Percentiles rank a stretch among this genome's conserved stretches.
phyloP scores from a whole-genome alignment of 106 monocot genomes.

The Triglochin maritima region DNA sequence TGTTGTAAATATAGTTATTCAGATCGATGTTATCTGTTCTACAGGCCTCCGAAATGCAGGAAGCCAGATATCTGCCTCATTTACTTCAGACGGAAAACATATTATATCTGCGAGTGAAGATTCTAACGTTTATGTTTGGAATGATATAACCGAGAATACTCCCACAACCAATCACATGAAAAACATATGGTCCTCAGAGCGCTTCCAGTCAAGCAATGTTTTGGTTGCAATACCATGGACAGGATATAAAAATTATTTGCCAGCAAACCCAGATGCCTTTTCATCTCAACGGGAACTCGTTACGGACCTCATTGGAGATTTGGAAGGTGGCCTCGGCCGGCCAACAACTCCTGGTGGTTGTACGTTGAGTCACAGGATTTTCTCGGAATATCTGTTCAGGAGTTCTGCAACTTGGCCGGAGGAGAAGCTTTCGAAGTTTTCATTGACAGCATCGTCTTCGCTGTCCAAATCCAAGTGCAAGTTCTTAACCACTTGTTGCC shows the following conservation, averaged over 20 bases:
- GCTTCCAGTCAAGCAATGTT: constrained; percentile 41
- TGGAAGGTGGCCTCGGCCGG: background rate
- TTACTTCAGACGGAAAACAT: constrained; percentile 55
- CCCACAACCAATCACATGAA: constrained; percentile 25
- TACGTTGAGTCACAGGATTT: constrained; percentile 35
- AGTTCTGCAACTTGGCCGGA: constrained; percentile 88
- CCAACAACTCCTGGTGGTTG: constrained; percentile 23
- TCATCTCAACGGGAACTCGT: constrained; percentile 3
- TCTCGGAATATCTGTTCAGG: constrained; percentile 28
- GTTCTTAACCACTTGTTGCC: constrained; percentile 34
- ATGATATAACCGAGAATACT: constrained; percentile 19
- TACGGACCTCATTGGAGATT: constrained; percentile 5
- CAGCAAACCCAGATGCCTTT: background rate
- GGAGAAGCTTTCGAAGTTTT: constrained; percentile 60
- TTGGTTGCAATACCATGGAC: constrained; percentile 78
- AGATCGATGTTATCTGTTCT: background rate
- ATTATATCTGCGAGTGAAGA: constrained; percentile 85
- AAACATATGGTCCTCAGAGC: constrained; percentile 42
- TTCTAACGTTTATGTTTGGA: constrained; percentile 76
- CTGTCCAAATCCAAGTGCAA: constrained; percentile 40
- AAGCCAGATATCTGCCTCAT: constrained; percentile 69
- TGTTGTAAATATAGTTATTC: background rate
- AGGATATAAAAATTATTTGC: constrained; percentile 10
- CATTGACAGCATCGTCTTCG: background rate
- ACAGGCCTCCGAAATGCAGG: constrained; percentile 53